Base-by-base conservation (phyloP, 768 basidiomycete genomes). In the Leccinum subgranulosum region DNA sequence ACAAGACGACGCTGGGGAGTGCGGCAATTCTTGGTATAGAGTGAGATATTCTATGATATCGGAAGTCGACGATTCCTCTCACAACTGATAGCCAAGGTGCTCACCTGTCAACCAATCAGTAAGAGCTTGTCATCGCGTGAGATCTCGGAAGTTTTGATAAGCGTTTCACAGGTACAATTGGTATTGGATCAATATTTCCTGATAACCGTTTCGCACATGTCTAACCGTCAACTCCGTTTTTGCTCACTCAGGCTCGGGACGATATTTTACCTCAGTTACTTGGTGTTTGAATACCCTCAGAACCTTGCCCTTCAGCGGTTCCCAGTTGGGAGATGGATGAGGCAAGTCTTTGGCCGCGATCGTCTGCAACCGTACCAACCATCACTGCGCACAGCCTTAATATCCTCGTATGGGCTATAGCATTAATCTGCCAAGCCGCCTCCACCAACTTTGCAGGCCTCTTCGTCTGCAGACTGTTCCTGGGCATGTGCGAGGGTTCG, bases 241-340 rank as follows among this genome's bases (percentile, higher is more conserved):
- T 28, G 2, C 2, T 41, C 11, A 23, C 46, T 17, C 50, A 87
- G 87, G 88, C 81, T 90, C 10, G 87, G 88, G 15, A 89, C 88
- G 5, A 81, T 89, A 36, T 88, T 89, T 66, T 90, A 89, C 62
- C 67, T 90, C 51, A 82, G 84, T 64, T 89, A 88, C 64, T 79
- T 90, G 12, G 63, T 76, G 8, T 89, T 90, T 60, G 86, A 88
- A 64, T 88, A 86, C 61, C 88, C 88, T 1, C 88, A 90, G 68
- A 90, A 89, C 64, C 70, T 88, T 10, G 84, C 82, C 0, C 74
- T 90, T 7, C 88, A 90, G 61, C 79, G 81, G 15, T 88, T 88
- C 64, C 87, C 87, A 0, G 87, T 90, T 9, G 88, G 84, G 10
- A 87, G 82, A 79, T 90, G 88, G 88, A 87, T 90, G 84, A 88